Evolutionary conservation across 495 filamentous ascomycete species (phyloP).

Genomic region (Podospora australis): DNA sequence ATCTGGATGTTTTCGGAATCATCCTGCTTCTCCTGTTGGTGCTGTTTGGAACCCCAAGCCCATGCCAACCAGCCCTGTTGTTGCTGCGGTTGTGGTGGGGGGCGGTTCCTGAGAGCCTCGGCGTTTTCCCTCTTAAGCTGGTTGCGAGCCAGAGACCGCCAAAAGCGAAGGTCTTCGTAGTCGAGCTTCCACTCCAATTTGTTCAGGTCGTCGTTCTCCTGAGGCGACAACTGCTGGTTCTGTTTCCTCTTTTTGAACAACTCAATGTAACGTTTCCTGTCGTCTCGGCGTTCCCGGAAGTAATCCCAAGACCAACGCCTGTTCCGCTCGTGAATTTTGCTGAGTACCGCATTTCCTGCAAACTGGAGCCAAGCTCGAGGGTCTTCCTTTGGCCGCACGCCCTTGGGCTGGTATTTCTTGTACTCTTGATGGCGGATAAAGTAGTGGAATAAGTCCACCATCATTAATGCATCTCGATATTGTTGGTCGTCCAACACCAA

Average conservation of each 20-base stretch:
- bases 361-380: slow-evolving; percentile 88
- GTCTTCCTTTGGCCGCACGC: slow-evolving; percentile 74
- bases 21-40: slow-evolving; percentile 47
- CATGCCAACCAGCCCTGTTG: slow-evolving; percentile 80
- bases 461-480: slow-evolving; percentile 94
- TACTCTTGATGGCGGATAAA: slow-evolving; percentile 97
- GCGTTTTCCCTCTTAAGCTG: slow-evolving; percentile 92
- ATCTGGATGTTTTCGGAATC: slow-evolving; percentile 68
- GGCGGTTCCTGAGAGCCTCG: slow-evolving; percentile 52
- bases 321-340: slow-evolving; percentile 91
- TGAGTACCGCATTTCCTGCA: slow-evolving; percentile 78
- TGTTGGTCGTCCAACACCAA: slow-evolving; percentile 94
- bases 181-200: slow-evolving; percentile 78
- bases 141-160: slow-evolving; percentile 88
- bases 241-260: slow-evolving; percentile 91
- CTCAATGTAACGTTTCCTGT: slow-evolving; percentile 81
- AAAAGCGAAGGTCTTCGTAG: slow-evolving; percentile 96
- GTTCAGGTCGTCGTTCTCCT: slow-evolving; percentile 65
- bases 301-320: slow-evolving; percentile 89
- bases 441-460: slow-evolving; percentile 96
- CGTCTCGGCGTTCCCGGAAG: slow-evolving; percentile 84
- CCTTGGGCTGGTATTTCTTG: slow-evolving; percentile 85
- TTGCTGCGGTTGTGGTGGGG: slow-evolving; percentile 37
- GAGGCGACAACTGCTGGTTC: slow-evolving; percentile 60
- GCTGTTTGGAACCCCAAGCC: slow-evolving; percentile 74